Percentiles rank a stretch among this genome's conserved stretches.
Conservation (phyloP, 2,329 filamentous ascomycete genomes). For the Massarina eburnea region DNA sequence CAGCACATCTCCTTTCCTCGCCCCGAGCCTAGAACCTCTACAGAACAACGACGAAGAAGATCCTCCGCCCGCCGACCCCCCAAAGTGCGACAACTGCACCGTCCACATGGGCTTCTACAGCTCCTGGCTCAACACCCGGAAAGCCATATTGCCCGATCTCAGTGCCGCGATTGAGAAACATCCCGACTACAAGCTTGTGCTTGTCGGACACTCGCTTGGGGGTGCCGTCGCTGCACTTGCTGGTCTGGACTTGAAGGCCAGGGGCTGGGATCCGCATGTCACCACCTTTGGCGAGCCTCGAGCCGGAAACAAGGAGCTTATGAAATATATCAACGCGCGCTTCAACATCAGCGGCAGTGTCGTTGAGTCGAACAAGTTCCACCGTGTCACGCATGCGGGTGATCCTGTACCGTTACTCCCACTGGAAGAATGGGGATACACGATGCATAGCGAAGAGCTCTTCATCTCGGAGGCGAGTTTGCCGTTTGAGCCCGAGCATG, state of each 20-base stretch:
- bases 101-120: constrained; percentile 88
- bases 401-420: constrained; percentile 91
- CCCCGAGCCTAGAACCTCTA: constrained; percentile 15
- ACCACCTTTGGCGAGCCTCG: constrained; percentile 93
- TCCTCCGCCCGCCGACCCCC: constrained; percentile 38
- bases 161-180: constrained; percentile 60
- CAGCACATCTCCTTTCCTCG: constrained; percentile 29
- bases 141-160: constrained; percentile 68
- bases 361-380: constrained; percentile 53
- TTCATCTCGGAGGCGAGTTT: constrained; percentile 75
- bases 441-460: constrained; percentile 82
- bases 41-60: constrained; percentile 15
- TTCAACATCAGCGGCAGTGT: constrained; percentile 45
- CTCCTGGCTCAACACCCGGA: constrained; percentile 77
- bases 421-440: constrained; percentile 83
- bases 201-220: constrained; percentile 90
- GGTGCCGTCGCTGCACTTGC: constrained; percentile 90
- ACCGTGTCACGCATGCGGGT: constrained; percentile 79
- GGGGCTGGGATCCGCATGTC: constrained; percentile 74
- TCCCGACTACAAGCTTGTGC: constrained; percentile 70
- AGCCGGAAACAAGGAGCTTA: constrained; percentile 58
- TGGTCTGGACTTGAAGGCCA: constrained; percentile 73
- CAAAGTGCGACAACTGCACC: constrained; percentile 79
- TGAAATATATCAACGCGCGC: constrained; percentile 55
- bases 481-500: constrained; percentile 67